Conservation (phyloP, 2,329 filamentous ascomycete genomes). For the Claviceps capensis region DNA sequence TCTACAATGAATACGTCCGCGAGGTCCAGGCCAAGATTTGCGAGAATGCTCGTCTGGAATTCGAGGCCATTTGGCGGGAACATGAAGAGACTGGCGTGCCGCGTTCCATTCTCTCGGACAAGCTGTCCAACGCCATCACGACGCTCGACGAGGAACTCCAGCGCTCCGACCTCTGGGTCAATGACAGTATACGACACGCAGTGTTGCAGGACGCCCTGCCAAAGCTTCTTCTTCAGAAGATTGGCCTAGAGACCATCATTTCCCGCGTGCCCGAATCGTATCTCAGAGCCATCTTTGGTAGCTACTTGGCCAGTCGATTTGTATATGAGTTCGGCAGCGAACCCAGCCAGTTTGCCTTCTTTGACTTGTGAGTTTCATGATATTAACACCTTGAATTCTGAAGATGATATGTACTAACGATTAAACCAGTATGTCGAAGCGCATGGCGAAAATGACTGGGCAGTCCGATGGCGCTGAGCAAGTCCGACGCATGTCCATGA, state of each 20-base stretch:
- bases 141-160: slow-evolving; percentile 93
- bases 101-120: slow-evolving; percentile 81
- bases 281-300: slow-evolving; percentile 88
- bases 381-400: neutral
- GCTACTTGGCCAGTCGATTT: slow-evolving; percentile 86
- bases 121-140: slow-evolving; percentile 85
- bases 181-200: slow-evolving; percentile 60
- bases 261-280: slow-evolving; percentile 82
- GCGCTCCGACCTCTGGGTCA: slow-evolving; percentile 80
- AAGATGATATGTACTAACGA: neutral
- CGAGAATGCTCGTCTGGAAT: slow-evolving; percentile 84
- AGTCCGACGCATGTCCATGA: slow-evolving; percentile 15
- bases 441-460: slow-evolving; percentile 35
- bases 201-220: slow-evolving; percentile 81
- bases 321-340: slow-evolving; percentile 90
- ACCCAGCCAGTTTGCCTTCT: slow-evolving; percentile 95
- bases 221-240: slow-evolving; percentile 69
- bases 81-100: slow-evolving; percentile 67
- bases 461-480: slow-evolving; percentile 13
- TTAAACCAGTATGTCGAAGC: slow-evolving; percentile 47
- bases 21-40: slow-evolving; percentile 84
- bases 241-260: slow-evolving; percentile 81
- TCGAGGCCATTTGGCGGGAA: slow-evolving; percentile 97
- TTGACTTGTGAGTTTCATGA: slow-evolving; percentile 69
- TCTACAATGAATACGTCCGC: slow-evolving; percentile 88